Evolutionary conservation across 495 filamentous ascomycete genomes (phyloP).

Genomic region (Monascus purpureus): DNA sequence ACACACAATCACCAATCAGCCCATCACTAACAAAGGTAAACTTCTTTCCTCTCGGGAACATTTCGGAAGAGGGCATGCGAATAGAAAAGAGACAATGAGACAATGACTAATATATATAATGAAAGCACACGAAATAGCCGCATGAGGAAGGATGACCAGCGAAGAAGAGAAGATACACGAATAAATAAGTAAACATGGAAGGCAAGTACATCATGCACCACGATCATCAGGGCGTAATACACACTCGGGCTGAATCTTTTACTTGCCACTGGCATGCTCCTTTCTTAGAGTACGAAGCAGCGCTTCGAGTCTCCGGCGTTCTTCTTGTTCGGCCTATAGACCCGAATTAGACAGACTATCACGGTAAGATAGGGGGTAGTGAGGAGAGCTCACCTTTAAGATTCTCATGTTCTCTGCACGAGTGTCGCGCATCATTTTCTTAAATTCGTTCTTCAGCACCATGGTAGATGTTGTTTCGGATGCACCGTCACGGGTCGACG

Average conservation of each 20-base stretch:
- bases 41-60: too few species aligned
- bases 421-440: constrained; percentile 82
- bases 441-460: constrained; percentile 70
- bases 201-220: too few species aligned
- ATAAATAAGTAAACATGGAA: too few species aligned
- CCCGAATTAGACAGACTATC: constrained; percentile 2
- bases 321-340: constrained; percentile 62
- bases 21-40: too few species aligned
- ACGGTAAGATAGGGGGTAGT: constrained; percentile 2
- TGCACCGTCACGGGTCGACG: constrained; percentile 29
- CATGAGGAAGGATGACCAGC: too few species aligned
- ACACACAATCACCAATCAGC: too few species aligned
- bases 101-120: too few species aligned
- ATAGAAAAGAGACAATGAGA: too few species aligned
- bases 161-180: too few species aligned
- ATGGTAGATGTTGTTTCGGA: constrained; percentile 53
- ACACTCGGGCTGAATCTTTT: too few species aligned
- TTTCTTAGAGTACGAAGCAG: constrained; percentile 41
- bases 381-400: constrained; percentile 42
- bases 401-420: constrained; percentile 55
- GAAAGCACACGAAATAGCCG: too few species aligned
- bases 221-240: neutral
- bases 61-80: too few species aligned
- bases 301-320: constrained; percentile 50
- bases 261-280: constrained; percentile 33